Evolutionary conservation across 345 rosid genomes (phyloP), one percentile per base, ranked within the genome.

Genomic region (Populus davidiana): DNA sequence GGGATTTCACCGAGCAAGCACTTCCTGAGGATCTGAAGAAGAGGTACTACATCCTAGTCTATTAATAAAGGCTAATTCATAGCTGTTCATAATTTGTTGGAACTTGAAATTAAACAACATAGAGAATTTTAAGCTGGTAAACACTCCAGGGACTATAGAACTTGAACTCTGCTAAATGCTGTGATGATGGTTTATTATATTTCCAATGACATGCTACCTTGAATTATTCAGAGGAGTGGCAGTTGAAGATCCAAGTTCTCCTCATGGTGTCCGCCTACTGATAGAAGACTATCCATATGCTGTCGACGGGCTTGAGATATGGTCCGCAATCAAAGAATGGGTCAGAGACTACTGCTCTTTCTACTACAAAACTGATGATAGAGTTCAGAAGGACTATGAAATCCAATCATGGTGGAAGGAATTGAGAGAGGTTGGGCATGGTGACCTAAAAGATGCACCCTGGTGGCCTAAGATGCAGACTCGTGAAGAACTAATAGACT

Each of bases 381-480:
- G 72, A 39, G 81, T 87, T 1, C 80, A 41, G 62, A 47, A 75
- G 13, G 90, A 87, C 21, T 1, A 21, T 10, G 88, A 87, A 54
- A 75, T 87, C 16, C 90, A 87, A 54, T 68, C 83, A 0, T 87
- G 90, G 90, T 87, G 88, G 90, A 82, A 72, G 52, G 90, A 85
- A 72, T 43, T 87, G 25, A 63, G 76, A 2, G 82, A 87, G 50
- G 67, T 59, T 50, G 90, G 87, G 8, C 90, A 87, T 5, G 88
- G 87, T 0, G 88, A 87, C 84, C 76, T 50, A 80, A 87, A 81
- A 73, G 67, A 76, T 3, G 83, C 80, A 20, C 82, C 87, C 11
- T 84, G 87, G 88, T 87, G 88, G 90, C 86, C 88, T 36, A 69
- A 81, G 47, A 85, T 87, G 87, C 74, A 79, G 70, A 83, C 77